Evolutionary conservation across 176 grass and related monocot species (phyloP).

Genomic region (Bothriochloa decipiens): DNA sequence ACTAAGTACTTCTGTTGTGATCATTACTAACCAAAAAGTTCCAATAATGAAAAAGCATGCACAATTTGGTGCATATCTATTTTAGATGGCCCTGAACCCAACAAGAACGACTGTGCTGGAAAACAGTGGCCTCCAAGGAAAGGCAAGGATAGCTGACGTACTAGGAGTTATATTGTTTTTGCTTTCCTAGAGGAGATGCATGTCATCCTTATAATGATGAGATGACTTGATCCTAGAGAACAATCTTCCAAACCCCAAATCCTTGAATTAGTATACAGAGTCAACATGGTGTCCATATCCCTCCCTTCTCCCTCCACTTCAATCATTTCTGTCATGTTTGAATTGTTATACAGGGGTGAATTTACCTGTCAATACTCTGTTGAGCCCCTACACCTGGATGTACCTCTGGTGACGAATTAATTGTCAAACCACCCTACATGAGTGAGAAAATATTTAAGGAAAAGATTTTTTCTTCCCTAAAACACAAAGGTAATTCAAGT

Average conservation of each 20-base stretch:
- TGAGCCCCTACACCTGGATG: slow-evolving; percentile 46
- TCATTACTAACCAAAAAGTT: background rate
- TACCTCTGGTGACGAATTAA: slow-evolving; percentile 46
- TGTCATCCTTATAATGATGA: background rate
- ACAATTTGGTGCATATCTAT: slow-evolving; percentile 29
- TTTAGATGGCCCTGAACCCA: background rate
- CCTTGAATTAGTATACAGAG: background rate
- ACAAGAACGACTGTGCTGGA: background rate
- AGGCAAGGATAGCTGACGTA: background rate
- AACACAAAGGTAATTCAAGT: background rate
- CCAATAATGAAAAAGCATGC: background rate
- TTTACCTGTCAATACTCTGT: slow-evolving; percentile 74
- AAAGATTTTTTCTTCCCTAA: background rate
- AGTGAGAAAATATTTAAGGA: slow-evolving; percentile 22
- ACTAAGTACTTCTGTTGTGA: background rate
- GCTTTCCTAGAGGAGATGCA: background rate
- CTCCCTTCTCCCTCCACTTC: slow-evolving; percentile 16
- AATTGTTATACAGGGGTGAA: slow-evolving; percentile 10
- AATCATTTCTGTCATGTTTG: slow-evolving; percentile 20
- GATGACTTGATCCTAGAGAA: background rate
- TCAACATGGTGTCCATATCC: slow-evolving; percentile 7
- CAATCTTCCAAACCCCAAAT: background rate
- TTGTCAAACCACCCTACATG: slow-evolving; percentile 46
- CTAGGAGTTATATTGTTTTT: background rate
- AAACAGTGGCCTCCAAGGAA: background rate